Evolutionary conservation across 2,329 filamentous ascomycete species (phyloP).

Genomic region (Rasamsonia emersonii): DNA sequence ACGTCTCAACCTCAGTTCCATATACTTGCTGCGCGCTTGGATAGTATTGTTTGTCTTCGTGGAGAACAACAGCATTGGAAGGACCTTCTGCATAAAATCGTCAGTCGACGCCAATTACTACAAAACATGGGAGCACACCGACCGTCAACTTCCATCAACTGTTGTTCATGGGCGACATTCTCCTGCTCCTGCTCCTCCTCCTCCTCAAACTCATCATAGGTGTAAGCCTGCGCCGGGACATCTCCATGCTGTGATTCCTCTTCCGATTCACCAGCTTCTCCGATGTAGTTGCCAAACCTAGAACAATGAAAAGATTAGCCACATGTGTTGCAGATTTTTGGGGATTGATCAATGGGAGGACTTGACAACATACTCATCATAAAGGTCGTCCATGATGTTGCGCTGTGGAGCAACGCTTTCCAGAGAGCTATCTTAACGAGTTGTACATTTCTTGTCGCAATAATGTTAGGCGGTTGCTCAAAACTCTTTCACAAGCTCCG

Average conservation of each 20-base stretch:
- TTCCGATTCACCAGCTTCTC: slow-evolving; percentile 82
- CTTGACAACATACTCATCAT: slow-evolving; percentile 66
- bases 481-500: too few species aligned
- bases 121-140: slow-evolving; percentile 17
- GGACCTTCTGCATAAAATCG: slow-evolving; percentile 59
- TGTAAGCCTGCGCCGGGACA: slow-evolving; percentile 71
- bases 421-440: background rate
- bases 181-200: slow-evolving; percentile 55
- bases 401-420: slow-evolving; percentile 5
- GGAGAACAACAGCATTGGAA: slow-evolving; percentile 92
- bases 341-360: slow-evolving; percentile 1
- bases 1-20: slow-evolving; percentile 83
- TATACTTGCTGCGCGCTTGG: slow-evolving; percentile 96
- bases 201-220: slow-evolving; percentile 58
- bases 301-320: slow-evolving; percentile 14
- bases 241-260: slow-evolving; percentile 71
- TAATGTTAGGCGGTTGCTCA: too few species aligned
- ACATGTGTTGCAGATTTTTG: slow-evolving; percentile 6
- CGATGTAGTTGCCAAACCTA: slow-evolving; percentile 97
- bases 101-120: slow-evolving; percentile 16
- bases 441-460: too few species aligned
- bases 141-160: slow-evolving; percentile 92
- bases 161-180: slow-evolving; percentile 58
- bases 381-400: slow-evolving; percentile 78
- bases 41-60: slow-evolving; percentile 99